Evolutionary conservation across 2,329 filamentous ascomycete genomes (phyloP).

Genomic region (Zelopaecilomyces penicillatus): DNA sequence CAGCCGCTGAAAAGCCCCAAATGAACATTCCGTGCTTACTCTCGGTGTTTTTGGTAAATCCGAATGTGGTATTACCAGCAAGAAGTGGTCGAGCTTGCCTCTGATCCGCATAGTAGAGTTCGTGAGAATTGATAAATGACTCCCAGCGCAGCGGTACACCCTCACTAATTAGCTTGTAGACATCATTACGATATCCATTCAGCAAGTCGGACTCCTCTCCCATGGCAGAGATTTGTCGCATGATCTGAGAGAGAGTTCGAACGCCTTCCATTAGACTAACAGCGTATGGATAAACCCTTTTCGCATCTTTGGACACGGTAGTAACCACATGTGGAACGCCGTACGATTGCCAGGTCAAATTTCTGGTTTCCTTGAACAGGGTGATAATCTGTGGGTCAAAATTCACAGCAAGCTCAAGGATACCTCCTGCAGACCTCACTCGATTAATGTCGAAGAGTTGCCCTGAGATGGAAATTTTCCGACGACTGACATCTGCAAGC

Average conservation of each 20-base stretch:
- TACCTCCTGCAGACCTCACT: slow-evolving; percentile 83
- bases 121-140: slow-evolving; percentile 94
- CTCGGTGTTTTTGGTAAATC: slow-evolving; percentile 52
- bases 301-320: slow-evolving; percentile 97
- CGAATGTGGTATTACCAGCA: slow-evolving; percentile 30
- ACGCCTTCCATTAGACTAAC: slow-evolving; percentile 98
- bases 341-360: slow-evolving; percentile 90
- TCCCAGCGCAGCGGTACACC: slow-evolving; percentile 92
- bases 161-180: slow-evolving; percentile 73
- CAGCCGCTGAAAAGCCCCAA: slow-evolving; percentile 79
- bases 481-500: slow-evolving; percentile 80
- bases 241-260: slow-evolving; percentile 84
- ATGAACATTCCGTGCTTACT: slow-evolving; percentile 97
- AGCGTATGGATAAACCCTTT: slow-evolving; percentile 94
- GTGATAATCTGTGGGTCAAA: slow-evolving; percentile 97
- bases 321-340: slow-evolving; percentile 89
- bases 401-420: slow-evolving; percentile 83
- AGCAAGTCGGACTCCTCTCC: slow-evolving; percentile 78
- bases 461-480: slow-evolving; percentile 85
- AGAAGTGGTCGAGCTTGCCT: slow-evolving; percentile 37
- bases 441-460: slow-evolving; percentile 84
- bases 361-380: slow-evolving; percentile 96
- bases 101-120: slow-evolving; percentile 58
- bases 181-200: slow-evolving; percentile 85
- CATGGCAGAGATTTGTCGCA: slow-evolving; percentile 76